Evolutionary conservation across 257 asterid species (phyloP).

Genomic region (Solanum pinnatisectum): DNA sequence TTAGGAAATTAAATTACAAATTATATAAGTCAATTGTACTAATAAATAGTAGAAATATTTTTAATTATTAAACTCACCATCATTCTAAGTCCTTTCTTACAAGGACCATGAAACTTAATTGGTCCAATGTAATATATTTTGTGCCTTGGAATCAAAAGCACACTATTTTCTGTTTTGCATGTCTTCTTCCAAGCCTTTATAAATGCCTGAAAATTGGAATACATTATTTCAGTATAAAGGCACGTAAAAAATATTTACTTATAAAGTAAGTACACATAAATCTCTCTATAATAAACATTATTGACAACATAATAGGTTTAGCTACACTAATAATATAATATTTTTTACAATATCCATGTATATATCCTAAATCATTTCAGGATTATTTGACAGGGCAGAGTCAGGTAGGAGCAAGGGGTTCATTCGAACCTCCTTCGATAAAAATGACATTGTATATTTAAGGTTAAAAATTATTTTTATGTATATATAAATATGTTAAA

Average conservation of each 20-base stretch:
- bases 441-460: too few species aligned
- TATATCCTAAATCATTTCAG: background rate
- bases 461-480: too few species aligned
- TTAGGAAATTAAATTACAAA: background rate
- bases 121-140: slow-evolving; percentile 58
- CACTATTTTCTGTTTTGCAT: slow-evolving; percentile 34
- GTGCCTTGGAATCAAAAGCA: slow-evolving; percentile 40
- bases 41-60: background rate
- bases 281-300: background rate
- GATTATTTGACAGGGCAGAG: too few species aligned
- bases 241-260: background rate
- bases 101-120: slow-evolving; percentile 57
- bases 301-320: background rate
- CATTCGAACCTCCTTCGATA: background rate
- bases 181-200: slow-evolving; percentile 60
- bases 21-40: background rate
- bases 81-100: slow-evolving; percentile 37
- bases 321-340: background rate
- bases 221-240: background rate
- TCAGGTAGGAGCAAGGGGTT: background rate
- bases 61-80: slow-evolving; percentile 26
- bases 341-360: background rate
- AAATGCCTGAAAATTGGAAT: slow-evolving; percentile 48
- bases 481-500: too few species aligned
- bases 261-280: background rate